Percentiles rank a stretch among this genome's conserved stretches.
These are phyloP conservation scores for Sarocladiaceae sp. DNA, from an alignment of 2,329 filamentous ascomycete species.

Conservation along the genomic window DNA sequence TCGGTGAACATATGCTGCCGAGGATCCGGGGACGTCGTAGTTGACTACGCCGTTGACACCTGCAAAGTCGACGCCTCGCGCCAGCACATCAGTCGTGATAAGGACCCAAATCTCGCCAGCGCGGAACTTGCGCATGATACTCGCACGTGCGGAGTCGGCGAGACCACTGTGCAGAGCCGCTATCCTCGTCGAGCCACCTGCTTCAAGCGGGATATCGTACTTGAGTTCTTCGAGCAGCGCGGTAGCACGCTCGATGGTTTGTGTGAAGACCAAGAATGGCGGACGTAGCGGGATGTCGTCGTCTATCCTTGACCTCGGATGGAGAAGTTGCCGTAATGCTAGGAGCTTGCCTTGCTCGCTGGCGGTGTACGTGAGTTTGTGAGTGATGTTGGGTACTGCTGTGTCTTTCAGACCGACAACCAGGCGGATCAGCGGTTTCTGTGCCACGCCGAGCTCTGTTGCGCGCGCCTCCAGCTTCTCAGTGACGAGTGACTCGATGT, in stretches of 20 bases:
- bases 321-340: slow-evolving; percentile 82
- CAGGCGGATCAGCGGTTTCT: slow-evolving; percentile 66
- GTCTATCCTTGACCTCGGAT: slow-evolving; percentile 57
- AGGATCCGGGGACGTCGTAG: slow-evolving; percentile 92
- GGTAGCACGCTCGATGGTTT: slow-evolving; percentile 87
- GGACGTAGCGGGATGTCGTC: slow-evolving; percentile 66
- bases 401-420: slow-evolving; percentile 97
- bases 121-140: slow-evolving; percentile 85
- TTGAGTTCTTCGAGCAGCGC: slow-evolving; percentile 85
- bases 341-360: slow-evolving; percentile 93
- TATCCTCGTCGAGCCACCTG: slow-evolving; percentile 78
- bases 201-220: slow-evolving; percentile 89
- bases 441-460: slow-evolving; percentile 28
- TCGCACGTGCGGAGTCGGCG: slow-evolving; percentile 67
- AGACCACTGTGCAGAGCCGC: slow-evolving; percentile 88
- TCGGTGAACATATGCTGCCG: slow-evolving; percentile 87
- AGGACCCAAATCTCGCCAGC: slow-evolving; percentile 93
- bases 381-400: slow-evolving; percentile 85
- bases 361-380: slow-evolving; percentile 85
- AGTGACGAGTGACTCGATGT: slow-evolving; percentile 74
- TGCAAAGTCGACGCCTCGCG: slow-evolving; percentile 89
- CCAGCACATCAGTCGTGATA: slow-evolving; percentile 90
- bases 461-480: slow-evolving; percentile 59
- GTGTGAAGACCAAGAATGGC: slow-evolving; percentile 92
- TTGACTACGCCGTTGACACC: slow-evolving; percentile 96